A percentile compares a stretch with the other conserved stretches of the same genome.
These are phyloP conservation scores for Aspergillus felis DNA, from an alignment of 2,329 filamentous ascomycete species.

Conservation along the genomic window DNA sequence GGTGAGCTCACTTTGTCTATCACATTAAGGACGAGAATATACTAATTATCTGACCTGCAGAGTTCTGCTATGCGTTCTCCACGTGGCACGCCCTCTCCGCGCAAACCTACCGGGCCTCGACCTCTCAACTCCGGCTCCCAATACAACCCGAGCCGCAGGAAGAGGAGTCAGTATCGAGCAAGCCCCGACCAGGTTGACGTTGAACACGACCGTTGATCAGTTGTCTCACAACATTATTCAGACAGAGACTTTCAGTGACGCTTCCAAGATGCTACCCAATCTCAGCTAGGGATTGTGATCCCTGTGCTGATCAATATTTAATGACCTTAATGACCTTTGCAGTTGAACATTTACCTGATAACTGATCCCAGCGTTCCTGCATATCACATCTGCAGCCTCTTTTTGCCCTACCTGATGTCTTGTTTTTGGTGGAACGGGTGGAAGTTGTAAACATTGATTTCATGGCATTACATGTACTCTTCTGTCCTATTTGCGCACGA, in stretches of 20 bases:
- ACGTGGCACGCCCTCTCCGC: constrained; percentile 29
- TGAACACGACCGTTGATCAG: constrained; percentile 31
- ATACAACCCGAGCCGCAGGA: constrained; percentile 34
- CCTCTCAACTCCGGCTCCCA: constrained; percentile 38
- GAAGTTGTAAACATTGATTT: constrained; percentile 11
- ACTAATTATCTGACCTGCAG: constrained; percentile 15
- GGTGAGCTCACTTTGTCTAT: constrained; percentile 22
- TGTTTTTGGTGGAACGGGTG: constrained; percentile 3
- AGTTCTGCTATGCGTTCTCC: constrained; percentile 32
- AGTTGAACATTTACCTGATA: background rate
- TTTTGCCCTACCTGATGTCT: constrained; percentile 4
- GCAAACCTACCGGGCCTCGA: constrained; percentile 48
- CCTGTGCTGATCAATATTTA: background rate
- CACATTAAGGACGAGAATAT: background rate
- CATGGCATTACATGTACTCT: constrained; percentile 1
- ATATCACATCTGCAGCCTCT: constrained; percentile 9
- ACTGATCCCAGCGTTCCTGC: constrained; percentile 7
- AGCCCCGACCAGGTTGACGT: constrained; percentile 41
- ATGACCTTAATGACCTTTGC: constrained; percentile 1
- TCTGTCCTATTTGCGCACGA: constrained; percentile 4
- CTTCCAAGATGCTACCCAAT: background rate
- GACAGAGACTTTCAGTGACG: background rate
- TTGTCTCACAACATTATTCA: background rate
- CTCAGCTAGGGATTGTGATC: background rate
- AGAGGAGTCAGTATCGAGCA: constrained; percentile 36